Evolutionary conservation across 179 eudicot species (phyloP).

Genomic region (Gypsophila paniculata): DNA sequence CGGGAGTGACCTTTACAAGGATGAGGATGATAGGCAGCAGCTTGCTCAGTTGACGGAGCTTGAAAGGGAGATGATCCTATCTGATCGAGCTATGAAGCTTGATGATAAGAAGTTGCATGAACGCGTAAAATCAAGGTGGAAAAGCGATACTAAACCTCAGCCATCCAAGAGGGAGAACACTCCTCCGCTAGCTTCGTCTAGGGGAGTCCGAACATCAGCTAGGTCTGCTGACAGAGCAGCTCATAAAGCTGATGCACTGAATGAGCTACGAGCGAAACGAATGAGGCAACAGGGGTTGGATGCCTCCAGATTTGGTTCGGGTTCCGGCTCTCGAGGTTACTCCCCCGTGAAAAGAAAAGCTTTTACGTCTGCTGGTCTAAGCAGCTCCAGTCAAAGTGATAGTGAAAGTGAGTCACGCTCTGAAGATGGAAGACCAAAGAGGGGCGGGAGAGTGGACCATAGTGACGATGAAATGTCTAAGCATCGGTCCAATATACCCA

Average conservation of each 20-base stretch:
- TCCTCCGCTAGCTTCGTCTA: slow-evolving; percentile 50
- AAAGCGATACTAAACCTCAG: slow-evolving; percentile 53
- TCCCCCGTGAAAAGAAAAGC: slow-evolving; percentile 58
- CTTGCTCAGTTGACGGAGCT: slow-evolving; percentile 80
- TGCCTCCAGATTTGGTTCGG: slow-evolving; percentile 40
- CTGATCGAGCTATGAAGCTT: slow-evolving; percentile 65
- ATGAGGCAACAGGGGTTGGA: slow-evolving; percentile 71
- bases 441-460: slow-evolving; percentile 51
- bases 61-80: slow-evolving; percentile 71
- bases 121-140: slow-evolving; percentile 56
- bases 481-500: slow-evolving; percentile 50
- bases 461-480: slow-evolving; percentile 79
- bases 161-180: slow-evolving; percentile 48
- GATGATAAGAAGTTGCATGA: slow-evolving; percentile 65
- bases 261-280: slow-evolving; percentile 63
- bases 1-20: slow-evolving; percentile 89
- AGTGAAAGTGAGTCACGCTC: slow-evolving; percentile 70
- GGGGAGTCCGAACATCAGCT: slow-evolving; percentile 73
- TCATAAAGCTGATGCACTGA: slow-evolving; percentile 66
- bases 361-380: slow-evolving; percentile 45
- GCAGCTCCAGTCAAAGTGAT: slow-evolving; percentile 64
- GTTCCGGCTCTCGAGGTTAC: slow-evolving; percentile 43
- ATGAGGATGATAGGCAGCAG: slow-evolving; percentile 64
- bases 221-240: slow-evolving; percentile 66
- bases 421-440: slow-evolving; percentile 63